Base-by-base conservation (phyloP, 495 filamentous ascomycete species). In the Parmelia sp. region DNA sequence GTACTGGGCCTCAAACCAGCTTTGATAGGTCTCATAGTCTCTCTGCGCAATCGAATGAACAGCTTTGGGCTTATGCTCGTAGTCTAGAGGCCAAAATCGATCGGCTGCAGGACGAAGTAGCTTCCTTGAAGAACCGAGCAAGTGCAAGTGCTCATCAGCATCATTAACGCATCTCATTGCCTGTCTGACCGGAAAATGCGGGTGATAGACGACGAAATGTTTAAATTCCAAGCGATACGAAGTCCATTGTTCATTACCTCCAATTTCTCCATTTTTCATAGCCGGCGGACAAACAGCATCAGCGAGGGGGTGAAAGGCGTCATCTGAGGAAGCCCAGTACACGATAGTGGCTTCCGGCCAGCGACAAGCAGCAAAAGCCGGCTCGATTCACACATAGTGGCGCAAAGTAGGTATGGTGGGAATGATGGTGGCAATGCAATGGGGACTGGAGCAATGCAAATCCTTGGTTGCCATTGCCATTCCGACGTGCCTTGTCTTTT, bases 11-110 rank as follows among this genome's bases (percentile, higher is more conserved):
- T 25, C 68, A 68, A 29, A 61, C 47, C 25, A 73, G 71, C 53
- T 58, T 72, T 25, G 71, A 73, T 27, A 49, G 67, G 21, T 35
- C 31, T 45, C 56, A 58, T 12, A 62, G 57, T 29, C 21, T 57
- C 23, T 71, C 58, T 45, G 8, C 79, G 27, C 74, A 71, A n/a
- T 44, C 45, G n/a, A 72, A 72, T 31, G 77, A 77, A 37, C 78
- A 77, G 55, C 65, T 83, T 12, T 81, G 79, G 79, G 67, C 73
- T 27, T 79, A 79, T 62, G 75, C 80, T 40, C 76, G 76, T 21
- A 64, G 62, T 40, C 65, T 73, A n/a, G 71, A 69, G 47, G 60
- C 47, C 25, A 67, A 65, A 49, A 62, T 73, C 2, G 65, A 71
- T 37, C 61, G 65, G 37, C 44, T 73, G 19, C 70, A 70, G 39